Conservation (phyloP, 768 basidiomycete genomes). For the Cystofilobasidium bisporidii region DNA sequence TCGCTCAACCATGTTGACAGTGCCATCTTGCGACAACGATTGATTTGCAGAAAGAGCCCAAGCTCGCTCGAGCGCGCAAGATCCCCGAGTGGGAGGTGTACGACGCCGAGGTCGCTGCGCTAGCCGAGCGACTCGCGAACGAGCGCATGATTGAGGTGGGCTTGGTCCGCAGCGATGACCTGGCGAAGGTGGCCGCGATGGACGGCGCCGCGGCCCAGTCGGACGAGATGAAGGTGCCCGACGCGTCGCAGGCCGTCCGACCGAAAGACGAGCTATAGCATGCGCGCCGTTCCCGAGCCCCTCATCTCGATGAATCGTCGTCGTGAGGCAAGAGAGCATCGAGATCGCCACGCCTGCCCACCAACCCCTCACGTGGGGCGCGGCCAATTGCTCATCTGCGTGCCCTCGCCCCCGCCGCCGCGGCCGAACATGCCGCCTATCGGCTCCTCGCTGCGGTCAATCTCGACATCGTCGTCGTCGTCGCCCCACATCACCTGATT, state of each 20-base stretch:
- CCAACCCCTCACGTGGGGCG: not conserved
- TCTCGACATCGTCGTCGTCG: conserved; percentile 23
- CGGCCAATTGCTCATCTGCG: conserved; percentile 4
- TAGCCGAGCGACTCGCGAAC: conserved; percentile 62
- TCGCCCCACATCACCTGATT: conserved; percentile 27
- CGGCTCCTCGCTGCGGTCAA: conserved; percentile 24
- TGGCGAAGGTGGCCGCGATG: conserved; percentile 11
- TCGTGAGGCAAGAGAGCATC: not conserved
- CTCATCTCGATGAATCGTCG: too few species aligned
- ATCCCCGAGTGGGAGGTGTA: conserved; percentile 98
- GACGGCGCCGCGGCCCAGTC: not conserved
- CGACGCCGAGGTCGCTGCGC: conserved; percentile 76
- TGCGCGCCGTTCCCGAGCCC: too few species aligned
- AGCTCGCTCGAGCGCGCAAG: conserved; percentile 78
- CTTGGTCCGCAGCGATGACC: conserved; percentile 11
- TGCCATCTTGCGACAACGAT: not conserved
- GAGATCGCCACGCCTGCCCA: too few species aligned
- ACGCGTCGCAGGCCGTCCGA: not conserved
- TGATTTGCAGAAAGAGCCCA: conserved; percentile 85
- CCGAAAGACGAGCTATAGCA: not conserved
- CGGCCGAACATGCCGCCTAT: conserved; percentile 8
- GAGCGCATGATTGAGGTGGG: conserved; percentile 26
- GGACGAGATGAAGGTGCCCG: not conserved
- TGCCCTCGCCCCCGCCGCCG: not conserved
- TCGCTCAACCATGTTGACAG: not conserved